Evolutionary conservation across 352 stramenopile genomes (phyloP), one percentile per base, ranked within the genome.

Genomic region (Phytophthora pistaciae): DNA sequence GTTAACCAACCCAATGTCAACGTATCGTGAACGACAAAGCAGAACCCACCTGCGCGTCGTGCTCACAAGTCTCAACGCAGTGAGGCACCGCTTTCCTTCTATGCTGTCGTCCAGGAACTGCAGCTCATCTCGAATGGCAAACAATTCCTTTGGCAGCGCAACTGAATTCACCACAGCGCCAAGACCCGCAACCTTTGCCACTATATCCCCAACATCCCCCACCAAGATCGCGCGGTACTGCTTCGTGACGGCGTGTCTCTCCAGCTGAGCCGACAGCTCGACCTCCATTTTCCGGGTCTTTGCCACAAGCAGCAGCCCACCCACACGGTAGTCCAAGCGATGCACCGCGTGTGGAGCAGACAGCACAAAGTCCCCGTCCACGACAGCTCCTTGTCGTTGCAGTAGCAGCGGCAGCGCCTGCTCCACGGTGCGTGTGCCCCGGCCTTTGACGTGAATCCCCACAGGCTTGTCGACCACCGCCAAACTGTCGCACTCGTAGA

Each of bases 371-470:
- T 78, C 72, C 1, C 42, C 55, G 40, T 3, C 33, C 31, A 40
- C 46, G 18, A 36, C 2, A 7, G 3, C 5, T 57, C 62, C 31
- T 40, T 44, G 58, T 23, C 21, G n/a, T 10, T 64, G 60, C 23
- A 90, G 62, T 42, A 92, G 57, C 23, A 77, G 29, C 18, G 73
- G 71, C 29, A 92, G 49, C n/a, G 79, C 80, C 5, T 72, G 68
- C 68, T 91, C 84, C 13, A 87, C 74, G 1, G 76, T 88, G 40
- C 82, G 78, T 8, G 74, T 60, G 14, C 82, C 75, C 46, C 84
- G 68, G 60, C 82, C 82, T 76, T 90, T 92, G 8, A 91, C 84
- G 49, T 92, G 82, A 25, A 92, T 78, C 9, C 84, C 82, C 20
- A 77, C 82, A 57, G 84, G 84, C 31, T 92, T 92, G 40, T 87